Conservation (phyloP, 78 protist species). For the Planoprotostelium fungivorum region DNA sequence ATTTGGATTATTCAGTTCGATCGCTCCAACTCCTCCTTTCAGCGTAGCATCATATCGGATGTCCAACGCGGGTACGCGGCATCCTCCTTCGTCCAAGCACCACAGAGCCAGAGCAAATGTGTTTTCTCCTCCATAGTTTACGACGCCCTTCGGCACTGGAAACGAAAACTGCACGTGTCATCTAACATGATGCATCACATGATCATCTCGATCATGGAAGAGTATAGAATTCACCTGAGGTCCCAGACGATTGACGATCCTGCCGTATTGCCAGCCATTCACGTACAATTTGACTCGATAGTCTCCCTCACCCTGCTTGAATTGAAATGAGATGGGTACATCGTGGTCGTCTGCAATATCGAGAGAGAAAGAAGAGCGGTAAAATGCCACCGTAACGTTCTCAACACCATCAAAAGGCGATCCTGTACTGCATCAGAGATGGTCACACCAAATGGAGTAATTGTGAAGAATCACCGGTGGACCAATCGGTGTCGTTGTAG, state of each 20-base stretch:
- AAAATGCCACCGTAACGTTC: neutral
- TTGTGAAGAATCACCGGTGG: neutral
- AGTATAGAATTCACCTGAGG: neutral
- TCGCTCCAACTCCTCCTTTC: neutral
- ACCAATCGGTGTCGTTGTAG: neutral
- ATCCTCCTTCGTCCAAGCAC: neutral
- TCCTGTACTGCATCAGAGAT: neutral
- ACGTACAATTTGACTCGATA: neutral
- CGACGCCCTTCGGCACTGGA: neutral
- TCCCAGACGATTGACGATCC: neutral
- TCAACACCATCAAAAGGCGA: neutral
- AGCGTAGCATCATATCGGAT: neutral
- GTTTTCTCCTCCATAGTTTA: neutral
- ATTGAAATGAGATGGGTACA: neutral
- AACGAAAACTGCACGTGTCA: neutral
- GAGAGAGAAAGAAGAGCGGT: neutral
- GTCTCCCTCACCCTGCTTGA: neutral
- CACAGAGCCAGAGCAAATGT: neutral
- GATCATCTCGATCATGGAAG: neutral
- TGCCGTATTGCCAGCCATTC: neutral
- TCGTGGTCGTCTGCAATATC: neutral
- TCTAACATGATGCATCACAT: neutral
- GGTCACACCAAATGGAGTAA: neutral
- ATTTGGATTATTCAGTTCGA: neutral
- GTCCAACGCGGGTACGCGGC: neutral